Evolutionary conservation across 257 asterid genomes (phyloP), one percentile per base, ranked within the genome.

Genomic region (Solanum tacnaense): DNA sequence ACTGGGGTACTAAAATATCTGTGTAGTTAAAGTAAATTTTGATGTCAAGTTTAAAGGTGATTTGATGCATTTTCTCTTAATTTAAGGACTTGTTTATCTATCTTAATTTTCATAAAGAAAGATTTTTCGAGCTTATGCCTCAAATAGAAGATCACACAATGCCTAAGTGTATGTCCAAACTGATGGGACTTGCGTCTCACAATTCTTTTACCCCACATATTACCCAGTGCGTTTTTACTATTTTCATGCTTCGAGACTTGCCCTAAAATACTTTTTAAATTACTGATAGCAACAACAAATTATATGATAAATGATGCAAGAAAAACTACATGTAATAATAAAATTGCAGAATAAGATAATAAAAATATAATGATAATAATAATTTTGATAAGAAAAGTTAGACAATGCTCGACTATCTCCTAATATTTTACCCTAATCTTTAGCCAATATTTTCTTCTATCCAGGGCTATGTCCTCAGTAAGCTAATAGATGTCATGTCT

Each of bases 221-320:
- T 20, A 25, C 68, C 10, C 9, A 4, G 18, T 65, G 32, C 2
- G 1, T n/a, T 65, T 65, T 65, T 65, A 25, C 8, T 65, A 65
- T 13, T 12, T n/a, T 5, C 31, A 4, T 1, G 18, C 16, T 11
- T 0, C 1, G 8, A 65, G 1, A 4, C 32, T 65, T n/a, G 5
- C 13, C 70, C 70, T 9, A 60, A 34, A 34, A 34, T 34, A 34
- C 35, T 34, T 34, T 32, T 34, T 34, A 34, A 34, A 34, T 4
- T 34, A 34, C 35, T 34, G 67, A 52, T 52, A 6, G n/a, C 23
- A 52, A 18, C 9, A 52, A 52, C 4, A 52, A 52, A 52, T 52
- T 6, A 52, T 18, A 52, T 52, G 62, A 18, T 18, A 52, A 52
- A 52, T 16, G n/a, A 52, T 52, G 62, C 62, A 16, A 52, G 62